phyloP scores from a whole-genome alignment of 805 yeast species.

The Saccharomycopsis schoenii region DNA sequence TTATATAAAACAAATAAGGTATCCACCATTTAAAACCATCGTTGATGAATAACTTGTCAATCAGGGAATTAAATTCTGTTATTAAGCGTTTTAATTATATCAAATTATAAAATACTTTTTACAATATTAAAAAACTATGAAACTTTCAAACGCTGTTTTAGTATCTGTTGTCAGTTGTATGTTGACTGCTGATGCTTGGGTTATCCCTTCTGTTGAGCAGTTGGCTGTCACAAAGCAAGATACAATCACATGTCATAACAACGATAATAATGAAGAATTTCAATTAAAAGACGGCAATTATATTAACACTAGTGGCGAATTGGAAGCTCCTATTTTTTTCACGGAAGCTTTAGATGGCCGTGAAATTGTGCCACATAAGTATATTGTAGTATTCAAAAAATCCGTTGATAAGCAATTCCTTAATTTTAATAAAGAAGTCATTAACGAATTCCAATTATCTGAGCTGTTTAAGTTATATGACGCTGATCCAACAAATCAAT shows the following conservation, averaged over 20 bases:
- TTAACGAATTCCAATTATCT: conserved; percentile 41
- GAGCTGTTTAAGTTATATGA: conserved; percentile 29
- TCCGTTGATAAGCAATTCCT: conserved; percentile 42
- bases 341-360: not conserved
- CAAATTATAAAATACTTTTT: too few species aligned
- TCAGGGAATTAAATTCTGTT: too few species aligned
- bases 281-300: not conserved
- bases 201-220: conserved; percentile 36
- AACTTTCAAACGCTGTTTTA: conserved; percentile 22
- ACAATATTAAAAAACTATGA: conserved; percentile 14
- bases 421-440: conserved; percentile 58
- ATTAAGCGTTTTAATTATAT: too few species aligned
- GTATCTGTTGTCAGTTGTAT: conserved; percentile 30
- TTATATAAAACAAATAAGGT: not conserved
- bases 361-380: conserved; percentile 4
- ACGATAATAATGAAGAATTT: not conserved
- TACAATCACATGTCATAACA: not conserved
- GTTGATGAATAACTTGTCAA: too few species aligned
- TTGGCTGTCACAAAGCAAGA: not conserved
- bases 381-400: conserved; percentile 23
- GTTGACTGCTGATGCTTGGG: conserved; percentile 37
- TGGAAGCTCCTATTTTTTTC: not conserved
- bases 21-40: not conserved
- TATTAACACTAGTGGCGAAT: not conserved
- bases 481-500: conserved; percentile 27